phyloP scores from a whole-genome alignment of 352 stramenopile species.

The Phytophthora quininea region DNA sequence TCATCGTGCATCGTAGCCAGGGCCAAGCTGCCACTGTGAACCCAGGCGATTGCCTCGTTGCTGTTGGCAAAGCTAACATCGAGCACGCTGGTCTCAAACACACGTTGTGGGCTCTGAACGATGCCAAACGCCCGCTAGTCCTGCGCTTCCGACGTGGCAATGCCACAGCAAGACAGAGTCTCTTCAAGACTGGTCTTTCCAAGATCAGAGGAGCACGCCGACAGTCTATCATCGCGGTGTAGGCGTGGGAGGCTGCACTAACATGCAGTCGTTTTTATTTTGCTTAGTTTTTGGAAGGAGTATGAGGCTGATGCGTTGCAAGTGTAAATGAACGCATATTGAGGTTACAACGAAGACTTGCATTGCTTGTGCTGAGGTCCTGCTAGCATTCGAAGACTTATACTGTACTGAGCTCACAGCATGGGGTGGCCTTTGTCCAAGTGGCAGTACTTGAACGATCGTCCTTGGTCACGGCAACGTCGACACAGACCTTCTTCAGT shows the following conservation, averaged over 20 bases:
- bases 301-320: constrained; percentile 24
- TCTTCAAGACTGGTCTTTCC: constrained; percentile 58
- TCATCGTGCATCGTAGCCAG: constrained; percentile 79
- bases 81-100: constrained; percentile 87
- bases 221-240: constrained; percentile 56
- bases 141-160: constrained; percentile 84
- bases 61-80: constrained; percentile 83
- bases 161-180: constrained; percentile 74
- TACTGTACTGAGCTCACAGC: constrained; percentile 38
- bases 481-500: constrained; percentile 51
- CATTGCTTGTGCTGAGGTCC: constrained; percentile 4
- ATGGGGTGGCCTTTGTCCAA: constrained; percentile 79
- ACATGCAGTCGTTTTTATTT: constrained; percentile 20
- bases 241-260: constrained; percentile 11
- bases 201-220: constrained; percentile 40
- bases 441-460: constrained; percentile 74
- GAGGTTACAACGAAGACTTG: constrained; percentile 1
- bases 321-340: constrained; percentile 11
- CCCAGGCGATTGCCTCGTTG: constrained; percentile 81
- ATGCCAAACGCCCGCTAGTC: constrained; percentile 71
- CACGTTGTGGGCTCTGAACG: constrained; percentile 85
- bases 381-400: not conserved
- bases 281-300: constrained; percentile 23
- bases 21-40: constrained; percentile 78
- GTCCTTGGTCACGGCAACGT: constrained; percentile 39